Base-by-base conservation (phyloP, 805 yeast genomes). In the Sugiyamaella boreocaroliniensis region DNA sequence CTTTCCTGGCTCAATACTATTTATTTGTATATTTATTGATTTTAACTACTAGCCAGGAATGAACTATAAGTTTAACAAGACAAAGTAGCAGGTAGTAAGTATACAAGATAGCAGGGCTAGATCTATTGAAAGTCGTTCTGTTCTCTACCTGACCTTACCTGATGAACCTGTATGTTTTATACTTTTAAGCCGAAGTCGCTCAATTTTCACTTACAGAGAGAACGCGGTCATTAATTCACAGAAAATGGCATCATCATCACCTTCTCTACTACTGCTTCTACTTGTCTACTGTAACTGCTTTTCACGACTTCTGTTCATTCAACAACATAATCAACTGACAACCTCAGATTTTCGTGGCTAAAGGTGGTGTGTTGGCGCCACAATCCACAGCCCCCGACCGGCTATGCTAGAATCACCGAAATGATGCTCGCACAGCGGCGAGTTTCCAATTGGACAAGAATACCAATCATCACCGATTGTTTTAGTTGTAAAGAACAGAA, bases 321-420 rank as follows among this genome's bases (percentile, higher is more conserved):
- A 26, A 19, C 18, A 8, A 22, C 34, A 10, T 2, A 22, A 7
- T 12, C 47, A 44, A 44, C 40, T 19, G n/a, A 26, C 61, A 58
- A 55, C 60, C 61, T 58, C 61, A 57, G 60, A 58, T 48, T 49
- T 18, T 29, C 40, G 50, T 49, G 48, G 42, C 48, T 43, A 52
- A 50, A 54, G 61, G 61, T 58, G 61, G 61, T 58, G 60, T 50
- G 50, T 7, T 43, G 51, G 18, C 42, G 49, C 57, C 60, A 57
- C 51, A 61, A 63, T 66, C 55, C 63, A 69, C 61, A 58, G 29
- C 16, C 32, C 57, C 61, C 61, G 43, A 41, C 52, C 52, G 22
- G 40, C 52, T 42, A 44, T 29, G 43, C 49, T 29, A 41, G 41
- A n/a, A 40, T 29, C 51, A n/a, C 29, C 34, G 41, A 22, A 45